A percentile compares a stretch with the other conserved stretches of the same genome.
Conservation (phyloP, 352 stramenopile genomes). For the Globisporangium solare region DNA sequence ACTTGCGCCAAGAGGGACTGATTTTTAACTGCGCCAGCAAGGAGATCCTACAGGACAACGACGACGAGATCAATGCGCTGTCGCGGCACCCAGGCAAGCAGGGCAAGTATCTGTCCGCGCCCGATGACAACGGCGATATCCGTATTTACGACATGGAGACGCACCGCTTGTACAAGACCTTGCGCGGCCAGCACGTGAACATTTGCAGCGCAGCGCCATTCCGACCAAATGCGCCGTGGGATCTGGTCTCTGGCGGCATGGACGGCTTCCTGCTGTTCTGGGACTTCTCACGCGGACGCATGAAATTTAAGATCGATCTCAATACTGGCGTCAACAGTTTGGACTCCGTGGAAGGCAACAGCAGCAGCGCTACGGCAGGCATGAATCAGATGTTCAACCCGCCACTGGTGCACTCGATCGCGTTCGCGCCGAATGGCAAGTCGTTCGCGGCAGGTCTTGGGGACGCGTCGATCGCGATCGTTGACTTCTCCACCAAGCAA, state of each 20-base stretch:
- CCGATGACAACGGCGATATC: conserved; percentile 68
- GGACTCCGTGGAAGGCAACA: conserved; percentile 3
- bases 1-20: conserved; percentile 51
- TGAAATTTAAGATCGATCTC: conserved; percentile 70
- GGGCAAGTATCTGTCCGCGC: conserved; percentile 50
- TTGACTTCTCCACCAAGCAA: conserved; percentile 56
- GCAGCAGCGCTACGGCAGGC: conserved; percentile 1
- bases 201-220: conserved; percentile 67
- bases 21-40: conserved; percentile 51
- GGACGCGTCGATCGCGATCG: conserved; percentile 53
- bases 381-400: conserved; percentile 71
- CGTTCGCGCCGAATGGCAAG: conserved; percentile 58
- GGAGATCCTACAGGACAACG: conserved; percentile 53
- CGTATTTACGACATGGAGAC: conserved; percentile 57
- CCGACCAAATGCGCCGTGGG: conserved; percentile 64
- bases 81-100: conserved; percentile 39
- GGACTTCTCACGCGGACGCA: conserved; percentile 63
- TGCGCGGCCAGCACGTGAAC: conserved; percentile 63
- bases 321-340: conserved; percentile 44
- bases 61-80: conserved; percentile 71
- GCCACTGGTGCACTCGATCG: conserved; percentile 62
- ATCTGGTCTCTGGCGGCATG: conserved; percentile 68
- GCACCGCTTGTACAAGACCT: conserved; percentile 56
- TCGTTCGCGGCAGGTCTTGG: conserved; percentile 61
- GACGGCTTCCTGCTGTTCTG: conserved; percentile 71